These are phyloP conservation scores for Trichopus zeylanicus DNA, from an alignment of 116 monocot genomes.

Conservation along the genomic window DNA sequence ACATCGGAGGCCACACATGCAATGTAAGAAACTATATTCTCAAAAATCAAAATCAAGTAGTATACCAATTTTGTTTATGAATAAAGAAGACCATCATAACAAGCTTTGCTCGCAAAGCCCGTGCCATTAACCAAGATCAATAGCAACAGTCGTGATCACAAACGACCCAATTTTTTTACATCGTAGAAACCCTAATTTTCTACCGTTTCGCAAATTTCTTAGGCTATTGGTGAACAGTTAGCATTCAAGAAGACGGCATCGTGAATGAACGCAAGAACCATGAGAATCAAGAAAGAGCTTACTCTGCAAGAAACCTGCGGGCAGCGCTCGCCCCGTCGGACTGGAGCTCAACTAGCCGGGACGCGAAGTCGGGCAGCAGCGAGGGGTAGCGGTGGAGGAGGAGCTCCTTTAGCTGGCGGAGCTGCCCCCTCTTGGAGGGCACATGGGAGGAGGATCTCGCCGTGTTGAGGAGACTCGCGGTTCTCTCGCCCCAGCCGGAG, in stretches of 20 bases:
- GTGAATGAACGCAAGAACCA: background rate
- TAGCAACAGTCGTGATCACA: no score
- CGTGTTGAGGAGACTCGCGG: slow-evolving; percentile 19
- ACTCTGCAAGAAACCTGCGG: slow-evolving; percentile 72
- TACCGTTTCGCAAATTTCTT: background rate
- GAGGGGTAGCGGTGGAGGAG: slow-evolving; percentile 37
- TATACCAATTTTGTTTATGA: background rate
- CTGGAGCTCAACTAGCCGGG: slow-evolving; percentile 44
- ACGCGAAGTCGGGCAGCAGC: slow-evolving; percentile 40
- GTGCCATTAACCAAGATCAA: no score
- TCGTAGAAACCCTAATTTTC: background rate
- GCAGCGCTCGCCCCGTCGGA: slow-evolving; percentile 45
- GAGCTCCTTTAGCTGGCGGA: slow-evolving; percentile 50
- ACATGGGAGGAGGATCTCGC: slow-evolving; percentile 18
- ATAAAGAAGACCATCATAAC: no score
- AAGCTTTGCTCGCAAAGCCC: no score
- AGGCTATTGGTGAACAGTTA: background rate
- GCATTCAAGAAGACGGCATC: background rate
- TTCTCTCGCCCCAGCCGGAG: slow-evolving; percentile 26
- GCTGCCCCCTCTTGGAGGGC: slow-evolving; percentile 44
- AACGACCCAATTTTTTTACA: no score
- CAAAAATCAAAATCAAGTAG: background rate
- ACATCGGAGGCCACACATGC: background rate
- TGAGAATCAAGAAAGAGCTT: slow-evolving; percentile 12
- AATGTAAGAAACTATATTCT: background rate